Base-by-base conservation (phyloP, 495 filamentous ascomycete species). In the Penicillium arizonense region DNA sequence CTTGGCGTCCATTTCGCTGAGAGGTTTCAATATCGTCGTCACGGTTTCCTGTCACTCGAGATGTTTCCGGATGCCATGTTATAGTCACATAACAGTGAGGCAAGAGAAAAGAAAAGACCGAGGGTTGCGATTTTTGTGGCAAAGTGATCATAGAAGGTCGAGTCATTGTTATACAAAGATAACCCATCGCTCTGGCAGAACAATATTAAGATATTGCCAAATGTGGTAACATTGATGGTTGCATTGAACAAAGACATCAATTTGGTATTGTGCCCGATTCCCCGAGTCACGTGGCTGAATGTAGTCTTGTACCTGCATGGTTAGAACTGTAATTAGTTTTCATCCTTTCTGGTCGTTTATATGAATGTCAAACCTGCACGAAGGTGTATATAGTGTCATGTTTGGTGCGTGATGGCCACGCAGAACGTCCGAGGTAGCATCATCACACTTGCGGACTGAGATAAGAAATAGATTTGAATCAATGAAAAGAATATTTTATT, bases 161-260 rank as follows among this genome's bases (percentile, higher is more conserved):
- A 32, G n/a, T 20, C 30, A n/a, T 16, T 20, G 14, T 18, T 23
- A 12, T 8, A 23, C 9, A n/a, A 20, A 26, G 5, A 21, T 6
- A 24, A 48, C 41, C n/a, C 7, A 1, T 13, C n/a, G 30, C 13
- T 3, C 11, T 11, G 37, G 23, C 20, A 56, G 42, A 56, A 56
- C 47, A 52, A 45, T 56, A 44, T 23, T 40, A 46, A 57, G 36
- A 47, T 14, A 16, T 39, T 37, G 47, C 63, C 59, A 21, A 40
- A 65, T 57, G 44, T 55, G 60, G 64, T 54, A 57, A 57, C 45
- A 68, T 71, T 64, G 53, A 58, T 46, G 30, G 48, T 28, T 47
- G 50, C 49, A 57, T 8, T 10, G 47, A 50, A 61, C 50, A 63
- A 59, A 51, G 53, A 50, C 32, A 32, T 32, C 16, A 35, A 16